These are phyloP conservation scores for Mortierella sp. DNA, from an alignment of 371 early-diverging fungal species.

Conservation along the genomic window DNA sequence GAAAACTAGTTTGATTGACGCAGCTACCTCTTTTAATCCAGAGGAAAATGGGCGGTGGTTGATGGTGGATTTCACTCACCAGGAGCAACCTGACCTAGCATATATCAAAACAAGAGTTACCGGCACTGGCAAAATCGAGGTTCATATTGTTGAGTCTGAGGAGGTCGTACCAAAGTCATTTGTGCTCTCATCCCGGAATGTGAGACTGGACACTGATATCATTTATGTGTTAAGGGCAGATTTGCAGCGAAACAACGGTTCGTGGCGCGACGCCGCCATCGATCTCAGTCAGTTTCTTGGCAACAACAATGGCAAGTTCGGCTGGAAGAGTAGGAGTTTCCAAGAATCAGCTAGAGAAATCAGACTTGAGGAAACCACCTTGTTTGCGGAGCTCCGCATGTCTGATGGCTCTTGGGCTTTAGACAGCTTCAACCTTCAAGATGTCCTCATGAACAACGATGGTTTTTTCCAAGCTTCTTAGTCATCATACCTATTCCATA, in stretches of 20 bases:
- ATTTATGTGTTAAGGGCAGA: conserved; percentile 13
- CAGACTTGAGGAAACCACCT: conserved; percentile 3
- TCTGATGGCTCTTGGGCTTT: conserved; percentile 12
- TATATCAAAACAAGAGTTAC: conserved; percentile 19
- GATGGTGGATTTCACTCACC: conserved; percentile 17
- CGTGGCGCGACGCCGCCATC: conserved; percentile 23
- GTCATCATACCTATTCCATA: conserved; percentile 8
- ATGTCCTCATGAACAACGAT: conserved; percentile 18
- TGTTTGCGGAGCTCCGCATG: conserved; percentile 18
- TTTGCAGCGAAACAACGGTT: conserved; percentile 15
- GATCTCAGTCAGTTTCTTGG: conserved; percentile 17
- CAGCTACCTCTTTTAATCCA: conserved; percentile 10
- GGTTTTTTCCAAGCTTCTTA: conserved; percentile 17
- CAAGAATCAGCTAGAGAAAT: conserved; percentile 14
- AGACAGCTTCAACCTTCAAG: conserved; percentile 18
- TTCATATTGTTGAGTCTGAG: conserved; percentile 6
- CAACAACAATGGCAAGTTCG: conserved; percentile 14
- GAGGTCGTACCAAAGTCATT: conserved; percentile 16
- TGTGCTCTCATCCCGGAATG: conserved; percentile 10
- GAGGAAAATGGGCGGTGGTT: conserved; percentile 20
- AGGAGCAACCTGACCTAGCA: conserved; percentile 12
- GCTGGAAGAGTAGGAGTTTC: conserved; percentile 8
- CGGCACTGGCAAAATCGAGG: conserved; percentile 13
- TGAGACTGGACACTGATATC: conserved; percentile 14
- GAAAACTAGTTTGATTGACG: conserved; percentile 11